These are phyloP conservation scores for Andrographis paniculata DNA, from an alignment of 305 asterid genomes.

Conservation along the genomic window DNA sequence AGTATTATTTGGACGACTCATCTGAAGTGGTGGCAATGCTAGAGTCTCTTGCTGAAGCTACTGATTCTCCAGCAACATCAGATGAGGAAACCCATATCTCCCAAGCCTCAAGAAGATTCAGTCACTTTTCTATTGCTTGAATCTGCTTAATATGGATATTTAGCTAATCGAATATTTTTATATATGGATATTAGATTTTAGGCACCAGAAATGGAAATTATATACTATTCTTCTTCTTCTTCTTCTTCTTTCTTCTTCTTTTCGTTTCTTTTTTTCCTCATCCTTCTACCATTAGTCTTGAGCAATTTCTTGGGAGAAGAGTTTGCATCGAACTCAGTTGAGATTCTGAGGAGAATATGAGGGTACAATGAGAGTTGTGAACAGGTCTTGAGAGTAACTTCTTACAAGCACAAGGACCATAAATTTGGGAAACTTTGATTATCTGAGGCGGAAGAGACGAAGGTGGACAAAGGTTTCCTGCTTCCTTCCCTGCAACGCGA, in stretches of 20 bases:
- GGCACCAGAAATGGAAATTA: neutral
- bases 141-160: constrained; percentile 17
- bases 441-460: too few relatives aligned
- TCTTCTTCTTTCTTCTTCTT: constrained; percentile 19
- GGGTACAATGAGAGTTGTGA: constrained; percentile 21
- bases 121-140: constrained; percentile 26
- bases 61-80: constrained; percentile 53
- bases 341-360: constrained; percentile 22
- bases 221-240: constrained; percentile 9
- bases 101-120: constrained; percentile 28
- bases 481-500: too few relatives aligned
- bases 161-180: constrained; percentile 27
- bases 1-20: constrained; percentile 77
- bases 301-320: constrained; percentile 18
- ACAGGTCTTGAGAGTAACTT: constrained; percentile 2
- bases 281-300: constrained; percentile 23
- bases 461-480: too few relatives aligned
- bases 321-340: constrained; percentile 6
- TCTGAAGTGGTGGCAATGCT: constrained; percentile 75
- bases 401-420: neutral
- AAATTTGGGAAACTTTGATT: too few relatives aligned
- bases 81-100: constrained; percentile 50
- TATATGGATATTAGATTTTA: constrained; percentile 26
- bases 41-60: constrained; percentile 70
- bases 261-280: too few relatives aligned